These are phyloP conservation scores for Flaveria ramosissima DNA, from an alignment of 129 eudicot genomes.

Conservation along the genomic window DNA sequence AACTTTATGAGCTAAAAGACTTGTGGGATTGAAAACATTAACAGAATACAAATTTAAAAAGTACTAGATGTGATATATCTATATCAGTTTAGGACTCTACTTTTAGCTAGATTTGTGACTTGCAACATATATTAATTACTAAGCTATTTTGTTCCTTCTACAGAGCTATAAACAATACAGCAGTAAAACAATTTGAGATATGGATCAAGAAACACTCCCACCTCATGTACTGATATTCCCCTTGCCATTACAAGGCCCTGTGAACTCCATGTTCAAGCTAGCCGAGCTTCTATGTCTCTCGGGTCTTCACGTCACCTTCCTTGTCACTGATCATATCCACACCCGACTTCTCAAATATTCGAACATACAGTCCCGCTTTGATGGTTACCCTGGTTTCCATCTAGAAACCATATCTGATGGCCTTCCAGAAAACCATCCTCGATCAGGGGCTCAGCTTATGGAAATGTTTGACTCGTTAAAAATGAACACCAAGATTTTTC, in stretches of 20 bases:
- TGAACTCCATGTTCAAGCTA: conserved; percentile 64
- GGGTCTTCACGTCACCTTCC: conserved; percentile 61
- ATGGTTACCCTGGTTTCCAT: conserved; percentile 39
- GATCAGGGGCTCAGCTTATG: conserved; percentile 34
- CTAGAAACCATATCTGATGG: conserved; percentile 53
- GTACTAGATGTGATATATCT: background rate
- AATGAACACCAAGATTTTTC: conserved; percentile 32
- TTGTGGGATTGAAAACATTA: background rate
- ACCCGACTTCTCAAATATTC: conserved; percentile 53
- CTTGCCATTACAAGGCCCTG: conserved; percentile 68
- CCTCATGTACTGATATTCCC: conserved; percentile 76
- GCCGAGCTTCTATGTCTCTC: conserved; percentile 65
- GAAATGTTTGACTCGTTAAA: conserved; percentile 43
- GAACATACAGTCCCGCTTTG: conserved; percentile 45
- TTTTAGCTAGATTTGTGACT: background rate
- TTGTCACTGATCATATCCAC: conserved; percentile 52
- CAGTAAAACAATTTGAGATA: background rate
- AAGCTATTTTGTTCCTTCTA: background rate
- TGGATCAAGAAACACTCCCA: conserved; percentile 34
- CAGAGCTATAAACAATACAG: conserved; percentile 7
- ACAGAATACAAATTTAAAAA: background rate
- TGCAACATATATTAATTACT: too few species aligned
- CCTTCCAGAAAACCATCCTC: conserved; percentile 52
- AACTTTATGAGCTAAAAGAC: background rate
- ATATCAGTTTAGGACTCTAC: background rate